Conservation (phyloP, 352 stramenopile genomes). For the Phytopythium oedochilum region DNA sequence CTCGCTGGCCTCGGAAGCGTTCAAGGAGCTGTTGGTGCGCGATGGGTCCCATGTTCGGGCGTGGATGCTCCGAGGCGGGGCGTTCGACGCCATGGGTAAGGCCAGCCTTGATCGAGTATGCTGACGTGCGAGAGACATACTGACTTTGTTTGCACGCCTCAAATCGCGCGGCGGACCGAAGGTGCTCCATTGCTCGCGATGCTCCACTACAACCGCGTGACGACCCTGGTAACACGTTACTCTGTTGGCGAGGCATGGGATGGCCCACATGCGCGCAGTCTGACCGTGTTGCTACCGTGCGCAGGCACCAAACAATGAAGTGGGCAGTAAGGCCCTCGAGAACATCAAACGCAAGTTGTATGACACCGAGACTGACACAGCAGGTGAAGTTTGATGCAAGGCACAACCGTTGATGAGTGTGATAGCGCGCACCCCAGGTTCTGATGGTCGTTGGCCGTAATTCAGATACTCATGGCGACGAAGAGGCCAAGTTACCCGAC, state of each 20-base stretch:
- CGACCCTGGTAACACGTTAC: constrained; percentile 27
- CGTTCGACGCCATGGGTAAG: constrained; percentile 51
- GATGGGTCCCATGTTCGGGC: constrained; percentile 38
- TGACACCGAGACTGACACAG: background rate
- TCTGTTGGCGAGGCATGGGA: background rate
- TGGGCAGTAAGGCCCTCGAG: background rate
- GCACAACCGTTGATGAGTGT: background rate
- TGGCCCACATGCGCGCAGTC: background rate
- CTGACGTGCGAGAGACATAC: background rate
- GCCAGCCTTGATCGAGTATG: background rate
- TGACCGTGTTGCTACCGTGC: background rate
- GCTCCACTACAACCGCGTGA: constrained; percentile 64
- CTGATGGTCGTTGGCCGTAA: background rate
- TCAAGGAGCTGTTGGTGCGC: constrained; percentile 60
- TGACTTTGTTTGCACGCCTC: background rate
- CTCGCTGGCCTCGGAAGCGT: constrained; percentile 47
- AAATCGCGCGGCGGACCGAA: no score
- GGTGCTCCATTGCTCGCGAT: constrained; percentile 52
- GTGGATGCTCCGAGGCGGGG: constrained; percentile 46
- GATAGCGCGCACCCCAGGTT: background rate
- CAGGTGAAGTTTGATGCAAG: background rate
- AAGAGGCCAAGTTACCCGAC: constrained; percentile 7
- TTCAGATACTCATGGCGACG: background rate
- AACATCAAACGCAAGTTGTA: background rate
- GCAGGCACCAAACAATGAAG: background rate